These are phyloP conservation scores for Hypoxylon sp. DNA, from an alignment of 2,329 filamentous ascomycete species.

Conservation along the genomic window DNA sequence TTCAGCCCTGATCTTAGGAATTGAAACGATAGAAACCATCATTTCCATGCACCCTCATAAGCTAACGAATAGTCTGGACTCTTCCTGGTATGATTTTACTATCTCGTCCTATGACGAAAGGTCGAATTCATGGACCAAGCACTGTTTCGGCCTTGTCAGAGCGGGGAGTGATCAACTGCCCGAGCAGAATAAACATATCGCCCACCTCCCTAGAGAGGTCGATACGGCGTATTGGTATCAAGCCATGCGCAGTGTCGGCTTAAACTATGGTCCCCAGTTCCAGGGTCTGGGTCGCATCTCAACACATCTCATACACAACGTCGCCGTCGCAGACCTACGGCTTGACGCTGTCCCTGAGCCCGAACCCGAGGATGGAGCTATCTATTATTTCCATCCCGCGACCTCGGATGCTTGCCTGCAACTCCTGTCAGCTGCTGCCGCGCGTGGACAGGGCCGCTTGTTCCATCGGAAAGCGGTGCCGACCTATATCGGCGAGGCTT, in stretches of 20 bases:
- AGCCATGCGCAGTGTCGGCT: conserved; percentile 41
- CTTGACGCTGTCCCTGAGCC: neutral
- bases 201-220: conserved; percentile 19
- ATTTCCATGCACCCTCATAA: conserved; percentile 1
- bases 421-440: neutral
- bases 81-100: conserved; percentile 49
- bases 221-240: conserved; percentile 33
- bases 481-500: neutral
- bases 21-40: conserved; percentile 42
- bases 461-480: neutral
- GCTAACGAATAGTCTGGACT: conserved; percentile 36
- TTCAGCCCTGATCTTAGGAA: conserved; percentile 15
- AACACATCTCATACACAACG: neutral
- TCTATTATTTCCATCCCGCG: neutral
- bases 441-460: neutral
- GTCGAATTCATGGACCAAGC: conserved; percentile 47
- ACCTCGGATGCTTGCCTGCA: neutral
- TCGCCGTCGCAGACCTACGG: neutral
- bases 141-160: conserved; percentile 47
- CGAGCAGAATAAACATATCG: neutral
- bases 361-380: neutral
- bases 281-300: conserved; percentile 13
- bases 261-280: conserved; percentile 48
- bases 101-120: conserved; percentile 47
- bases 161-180: conserved; percentile 3